Base-by-base conservation (phyloP, 306 rosid genomes). In the Begonia loranthoides region DNA sequence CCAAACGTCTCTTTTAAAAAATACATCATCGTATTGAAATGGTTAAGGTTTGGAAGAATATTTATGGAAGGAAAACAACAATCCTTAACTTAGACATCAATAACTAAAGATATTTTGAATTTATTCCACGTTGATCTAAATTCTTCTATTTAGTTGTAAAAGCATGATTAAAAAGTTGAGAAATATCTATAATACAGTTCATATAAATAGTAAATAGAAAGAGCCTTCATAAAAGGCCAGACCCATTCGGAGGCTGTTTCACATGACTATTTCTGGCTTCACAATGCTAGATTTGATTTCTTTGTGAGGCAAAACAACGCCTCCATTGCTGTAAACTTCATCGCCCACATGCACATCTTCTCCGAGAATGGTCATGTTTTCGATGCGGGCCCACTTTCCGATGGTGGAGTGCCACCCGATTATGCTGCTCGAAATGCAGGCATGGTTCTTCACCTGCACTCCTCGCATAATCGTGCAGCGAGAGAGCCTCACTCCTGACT, bases 261-360 rank as follows among this genome's bases (percentile, higher is more conserved):
- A 89, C 97, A 89, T 89, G 52, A 89, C 94, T 52, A 89, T 89
- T 72, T 89, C 97, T 14, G 97, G 97, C 77, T 85, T 89, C 85
- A 82, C 55, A 74, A 89, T 85, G 81, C 80, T 89, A 9, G 95
- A 59, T 67, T 82, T 89, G 76, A 89, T 85, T 81, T 89, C 95
- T 73, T 89, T 89, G 81, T 89, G 97, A 41, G 97, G 97, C 78
- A 89, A 69, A 58, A 89, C 95, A 46, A 89, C 94, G 9, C 95
- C 95, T 33, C 97, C 97, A 41, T 89, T 89, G 63, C 78, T 89
- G 79, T 89, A 89, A 58, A 89, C 59, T 61, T 89, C 97, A 68
- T 89, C 97, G 41, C 83, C 66, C 1, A 89, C 94, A 45, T 89
- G 90, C 54, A 89, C 97, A 64, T 89, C 97, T 73, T 89, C 97